Base-by-base conservation (phyloP, 768 basidiomycete genomes). In the Ramaria sp. region DNA sequence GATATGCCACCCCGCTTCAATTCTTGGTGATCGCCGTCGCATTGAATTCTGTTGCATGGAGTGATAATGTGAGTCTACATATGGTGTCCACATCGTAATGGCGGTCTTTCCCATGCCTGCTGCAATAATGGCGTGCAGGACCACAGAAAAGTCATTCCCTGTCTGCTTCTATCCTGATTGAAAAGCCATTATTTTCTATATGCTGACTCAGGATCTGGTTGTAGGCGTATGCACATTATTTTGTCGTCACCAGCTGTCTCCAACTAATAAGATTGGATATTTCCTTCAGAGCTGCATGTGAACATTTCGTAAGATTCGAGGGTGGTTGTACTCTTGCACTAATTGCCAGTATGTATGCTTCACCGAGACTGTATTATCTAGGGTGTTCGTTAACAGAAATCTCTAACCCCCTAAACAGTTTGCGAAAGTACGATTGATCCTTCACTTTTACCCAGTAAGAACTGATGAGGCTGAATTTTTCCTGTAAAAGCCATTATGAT, bases 271-370 rank as follows among this genome's bases (percentile, higher is more conserved):
- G 13, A 49, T 22, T 3, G 34, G 12, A 6, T 51, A 3, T 15
- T 51, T 51, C n/a, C n/a, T 54, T 33, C 33, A 56, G 54, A 7
- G 12, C 24, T 17, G 54, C 54, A 30, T 58, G 57, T 31, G 30
- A 53, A 19, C 50, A 33, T 22, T 58, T 45, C 17, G 57, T 58
- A 15, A 31, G 50, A 53, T 58, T 58, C n/a, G 33, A 38, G 10
- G 57, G 57, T 3, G 57, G 49, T 13, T 2, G 34, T 13, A 58
- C 57, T 3, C 17, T 58, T 2, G 57, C 37, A n/a, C 37, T 58
- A n/a, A 51, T 58, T 9, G 48, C 49, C 11, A 53, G 57, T 58
- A 58, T 39, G 57, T 58, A 56, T 27, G 27, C 38, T 15, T 42
- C 22, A 30, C 22, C 15, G 20, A 33, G 27, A 12, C 53, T 13